phyloP scores from a whole-genome alignment of 352 stramenopile genomes.

The Phytophthora megakarya region DNA sequence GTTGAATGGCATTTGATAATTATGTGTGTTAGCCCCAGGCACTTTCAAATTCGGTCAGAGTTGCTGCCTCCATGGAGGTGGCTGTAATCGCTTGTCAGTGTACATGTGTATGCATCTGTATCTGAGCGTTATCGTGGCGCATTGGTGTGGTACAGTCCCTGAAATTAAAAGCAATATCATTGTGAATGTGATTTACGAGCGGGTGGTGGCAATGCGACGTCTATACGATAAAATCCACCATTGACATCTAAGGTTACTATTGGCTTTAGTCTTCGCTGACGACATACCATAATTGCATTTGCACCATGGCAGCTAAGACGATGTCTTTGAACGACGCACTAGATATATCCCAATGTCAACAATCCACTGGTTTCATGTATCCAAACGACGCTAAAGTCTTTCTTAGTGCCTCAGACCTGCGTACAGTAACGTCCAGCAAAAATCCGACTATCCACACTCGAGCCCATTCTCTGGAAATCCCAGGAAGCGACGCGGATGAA shows the following conservation, averaged over 20 bases:
- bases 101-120: no score
- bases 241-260: background rate
- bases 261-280: no score
- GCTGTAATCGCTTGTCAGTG: no score
- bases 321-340: background rate
- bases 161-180: background rate
- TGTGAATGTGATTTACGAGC: background rate
- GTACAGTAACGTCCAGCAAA: background rate
- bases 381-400: background rate
- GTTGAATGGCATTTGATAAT: no score
- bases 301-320: background rate
- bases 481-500: background rate
- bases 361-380: background rate
- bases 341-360: background rate
- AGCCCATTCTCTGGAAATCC: conserved; percentile 14
- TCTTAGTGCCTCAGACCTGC: background rate
- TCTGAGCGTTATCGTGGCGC: no score
- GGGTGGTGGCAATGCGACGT: background rate
- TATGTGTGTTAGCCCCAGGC: no score
- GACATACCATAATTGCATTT: background rate
- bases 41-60: no score
- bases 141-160: no score
- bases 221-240: background rate
- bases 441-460: conserved; percentile 5
- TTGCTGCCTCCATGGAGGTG: no score